Conservation (phyloP, 2,329 filamentous ascomycete species). For the Ambrosiella xylebori region DNA sequence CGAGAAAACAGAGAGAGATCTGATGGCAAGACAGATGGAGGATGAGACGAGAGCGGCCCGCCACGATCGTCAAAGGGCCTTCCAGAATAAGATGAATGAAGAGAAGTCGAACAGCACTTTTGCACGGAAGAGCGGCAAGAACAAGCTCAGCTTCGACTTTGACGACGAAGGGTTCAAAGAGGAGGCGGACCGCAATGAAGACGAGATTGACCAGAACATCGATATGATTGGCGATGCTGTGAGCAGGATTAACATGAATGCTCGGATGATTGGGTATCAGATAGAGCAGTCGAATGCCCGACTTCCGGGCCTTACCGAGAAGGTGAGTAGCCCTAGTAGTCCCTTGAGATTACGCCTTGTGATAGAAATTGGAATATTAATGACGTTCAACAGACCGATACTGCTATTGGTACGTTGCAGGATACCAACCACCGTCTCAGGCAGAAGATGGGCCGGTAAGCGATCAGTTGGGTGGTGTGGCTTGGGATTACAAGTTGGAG, state of each 20-base stretch:
- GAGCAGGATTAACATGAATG: conserved; percentile 55
- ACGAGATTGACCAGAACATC: conserved; percentile 38
- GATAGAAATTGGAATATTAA: conserved; percentile 7
- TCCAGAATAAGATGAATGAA: conserved; percentile 11
- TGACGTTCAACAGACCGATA: conserved; percentile 46
- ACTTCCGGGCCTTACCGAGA: conserved; percentile 43
- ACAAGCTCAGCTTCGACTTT: conserved; percentile 64
- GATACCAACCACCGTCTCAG: conserved; percentile 12
- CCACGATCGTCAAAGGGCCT: conserved; percentile 20
- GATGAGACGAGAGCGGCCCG: conserved; percentile 8
- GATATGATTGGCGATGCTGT: conserved; percentile 56
- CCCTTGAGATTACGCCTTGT: too few species aligned
- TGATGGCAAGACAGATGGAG: conserved; percentile 1
- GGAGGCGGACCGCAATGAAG: conserved; percentile 27
- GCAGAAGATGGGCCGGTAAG: conserved; percentile 13
- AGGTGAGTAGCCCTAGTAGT: conserved; percentile 34
- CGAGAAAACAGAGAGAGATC: conserved; percentile 45
- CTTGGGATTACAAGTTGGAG: background rate
- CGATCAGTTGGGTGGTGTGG: background rate
- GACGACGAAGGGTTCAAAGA: conserved; percentile 44
- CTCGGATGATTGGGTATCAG: conserved; percentile 58
- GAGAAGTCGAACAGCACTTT: conserved; percentile 7
- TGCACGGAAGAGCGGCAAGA: conserved; percentile 8
- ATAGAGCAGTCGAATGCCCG: conserved; percentile 50
- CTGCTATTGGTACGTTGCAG: conserved; percentile 27